Evolutionary conservation across 2,329 filamentous ascomycete genomes (phyloP).

Genomic region (Exophiala alcalophila): DNA sequence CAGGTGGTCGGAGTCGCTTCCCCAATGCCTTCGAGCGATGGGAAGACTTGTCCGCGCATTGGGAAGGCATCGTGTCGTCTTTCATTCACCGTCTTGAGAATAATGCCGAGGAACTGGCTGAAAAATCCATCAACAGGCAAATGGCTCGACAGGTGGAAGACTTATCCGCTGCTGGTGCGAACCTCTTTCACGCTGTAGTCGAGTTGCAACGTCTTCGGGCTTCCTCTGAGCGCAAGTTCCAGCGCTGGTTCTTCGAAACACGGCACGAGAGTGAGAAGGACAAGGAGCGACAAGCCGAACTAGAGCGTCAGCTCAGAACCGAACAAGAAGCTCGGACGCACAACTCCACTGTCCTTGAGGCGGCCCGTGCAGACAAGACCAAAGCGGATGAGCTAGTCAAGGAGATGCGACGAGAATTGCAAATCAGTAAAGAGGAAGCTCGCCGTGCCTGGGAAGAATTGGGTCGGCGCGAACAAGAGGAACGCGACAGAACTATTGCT

Average conservation of each 20-base stretch:
- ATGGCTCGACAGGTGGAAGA: constrained; percentile 93
- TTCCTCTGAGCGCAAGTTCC: constrained; percentile 95
- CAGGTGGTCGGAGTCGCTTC: constrained; percentile 40
- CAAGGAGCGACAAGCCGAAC: constrained; percentile 74
- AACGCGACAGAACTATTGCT: constrained; percentile 81
- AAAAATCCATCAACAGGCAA: constrained; percentile 80
- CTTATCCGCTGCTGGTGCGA: constrained; percentile 93
- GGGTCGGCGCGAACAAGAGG: constrained; percentile 86
- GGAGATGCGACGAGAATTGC: constrained; percentile 88
- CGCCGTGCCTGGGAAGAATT: constrained; percentile 96
- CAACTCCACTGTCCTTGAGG: constrained; percentile 59
- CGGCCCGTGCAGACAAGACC: constrained; percentile 65
- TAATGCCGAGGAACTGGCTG: constrained; percentile 79
- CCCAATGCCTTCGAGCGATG: constrained; percentile 97
- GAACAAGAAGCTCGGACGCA: constrained; percentile 69
- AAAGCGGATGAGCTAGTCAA: constrained; percentile 73
- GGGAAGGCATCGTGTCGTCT: constrained; percentile 95
- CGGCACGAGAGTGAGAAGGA: constrained; percentile 80
- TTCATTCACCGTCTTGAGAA: constrained; percentile 93
- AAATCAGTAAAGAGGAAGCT: constrained; percentile 94
- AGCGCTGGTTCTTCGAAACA: constrained; percentile 98
- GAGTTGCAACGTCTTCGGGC: constrained; percentile 90
- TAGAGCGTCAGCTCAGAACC: constrained; percentile 71
- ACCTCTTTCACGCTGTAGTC: constrained; percentile 95
- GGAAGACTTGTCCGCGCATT: constrained; percentile 95